Evolutionary conservation across 495 filamentous ascomycete species (phyloP).

Genomic region (Penicillium pancosmium): DNA sequence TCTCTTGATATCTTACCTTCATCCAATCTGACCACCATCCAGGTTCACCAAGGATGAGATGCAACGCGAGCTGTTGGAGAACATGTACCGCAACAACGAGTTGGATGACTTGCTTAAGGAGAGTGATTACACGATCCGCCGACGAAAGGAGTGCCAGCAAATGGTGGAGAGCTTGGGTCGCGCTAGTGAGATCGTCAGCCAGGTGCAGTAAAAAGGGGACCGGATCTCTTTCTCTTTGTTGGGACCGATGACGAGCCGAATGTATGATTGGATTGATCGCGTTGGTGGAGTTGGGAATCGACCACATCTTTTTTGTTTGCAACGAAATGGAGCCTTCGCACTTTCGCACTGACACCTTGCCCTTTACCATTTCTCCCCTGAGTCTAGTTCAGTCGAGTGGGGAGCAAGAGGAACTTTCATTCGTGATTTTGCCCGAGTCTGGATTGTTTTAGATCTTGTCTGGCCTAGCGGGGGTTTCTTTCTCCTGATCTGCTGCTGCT

Average conservation of each 20-base stretch:
- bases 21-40: constrained; percentile 6
- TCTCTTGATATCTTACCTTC: neutral
- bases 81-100: constrained; percentile 90
- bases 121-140: constrained; percentile 91
- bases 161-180: constrained; percentile 93
- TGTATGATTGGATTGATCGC: constrained; percentile 27
- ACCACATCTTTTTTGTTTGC: constrained; percentile 20
- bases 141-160: constrained; percentile 97
- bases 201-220: constrained; percentile 72
- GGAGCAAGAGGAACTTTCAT: neutral
- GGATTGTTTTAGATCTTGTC: constrained; percentile 5
- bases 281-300: constrained; percentile 24
- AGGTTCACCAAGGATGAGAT: constrained; percentile 97
- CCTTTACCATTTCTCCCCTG: constrained; percentile 6
- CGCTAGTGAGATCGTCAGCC: constrained; percentile 94
- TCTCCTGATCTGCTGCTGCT: neutral
- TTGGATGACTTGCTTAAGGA: constrained; percentile 96
- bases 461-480: constrained; percentile 8
- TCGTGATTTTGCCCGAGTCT: neutral
- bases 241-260: constrained; percentile 5
- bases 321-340: constrained; percentile 19
- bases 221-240: neutral
- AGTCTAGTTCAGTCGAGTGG: neutral
- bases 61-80: constrained; percentile 97
- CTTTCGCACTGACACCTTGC: constrained; percentile 6